Evolutionary conservation across 1,284 basidiomycete species (phyloP).

Genomic region (Cutaneotrichosporon cutaneum): DNA sequence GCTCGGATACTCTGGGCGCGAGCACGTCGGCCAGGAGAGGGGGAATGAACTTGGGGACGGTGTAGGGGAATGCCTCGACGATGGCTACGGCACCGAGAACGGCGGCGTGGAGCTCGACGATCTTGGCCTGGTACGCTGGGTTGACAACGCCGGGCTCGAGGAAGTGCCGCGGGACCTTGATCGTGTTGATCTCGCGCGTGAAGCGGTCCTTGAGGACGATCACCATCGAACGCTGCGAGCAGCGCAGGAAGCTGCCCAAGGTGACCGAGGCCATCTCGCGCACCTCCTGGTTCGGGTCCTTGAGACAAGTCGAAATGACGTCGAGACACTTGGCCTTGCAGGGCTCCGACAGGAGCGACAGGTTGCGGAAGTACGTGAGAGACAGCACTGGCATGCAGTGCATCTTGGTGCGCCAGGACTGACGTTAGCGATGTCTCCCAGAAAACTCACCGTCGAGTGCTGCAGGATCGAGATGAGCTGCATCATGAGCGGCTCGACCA

Average conservation of each 20-base stretch:
- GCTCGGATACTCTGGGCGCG: slow-evolving; percentile 74
- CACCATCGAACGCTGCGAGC: slow-evolving; percentile 87
- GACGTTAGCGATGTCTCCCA: background rate
- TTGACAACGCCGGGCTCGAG: slow-evolving; percentile 57
- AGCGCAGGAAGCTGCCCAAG: slow-evolving; percentile 84
- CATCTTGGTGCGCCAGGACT: slow-evolving; percentile 56
- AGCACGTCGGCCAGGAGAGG: slow-evolving; percentile 47
- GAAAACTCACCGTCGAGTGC: slow-evolving; percentile 44
- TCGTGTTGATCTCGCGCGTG: slow-evolving; percentile 62
- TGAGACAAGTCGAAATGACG: slow-evolving; percentile 61
- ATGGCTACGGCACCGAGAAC: slow-evolving; percentile 71
- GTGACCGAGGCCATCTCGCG: slow-evolving; percentile 90
- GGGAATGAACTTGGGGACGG: slow-evolving; percentile 62
- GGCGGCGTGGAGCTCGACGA: slow-evolving; percentile 80
- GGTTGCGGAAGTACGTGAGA: slow-evolving; percentile 59
- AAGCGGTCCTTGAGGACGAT: slow-evolving; percentile 85
- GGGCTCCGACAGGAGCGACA: slow-evolving; percentile 68
- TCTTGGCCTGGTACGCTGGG: slow-evolving; percentile 67
- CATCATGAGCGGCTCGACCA: slow-evolving; percentile 53
- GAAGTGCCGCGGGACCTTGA: slow-evolving; percentile 67
- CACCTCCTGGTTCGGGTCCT: slow-evolving; percentile 90
- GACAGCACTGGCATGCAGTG: slow-evolving; percentile 56
- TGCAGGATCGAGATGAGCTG: slow-evolving; percentile 52
- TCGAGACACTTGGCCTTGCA: slow-evolving; percentile 72
- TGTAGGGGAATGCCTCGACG: slow-evolving; percentile 62